Evolutionary conservation across 805 yeast genomes (phyloP).

Genomic region (Metschnikowia aberdeeniae): DNA sequence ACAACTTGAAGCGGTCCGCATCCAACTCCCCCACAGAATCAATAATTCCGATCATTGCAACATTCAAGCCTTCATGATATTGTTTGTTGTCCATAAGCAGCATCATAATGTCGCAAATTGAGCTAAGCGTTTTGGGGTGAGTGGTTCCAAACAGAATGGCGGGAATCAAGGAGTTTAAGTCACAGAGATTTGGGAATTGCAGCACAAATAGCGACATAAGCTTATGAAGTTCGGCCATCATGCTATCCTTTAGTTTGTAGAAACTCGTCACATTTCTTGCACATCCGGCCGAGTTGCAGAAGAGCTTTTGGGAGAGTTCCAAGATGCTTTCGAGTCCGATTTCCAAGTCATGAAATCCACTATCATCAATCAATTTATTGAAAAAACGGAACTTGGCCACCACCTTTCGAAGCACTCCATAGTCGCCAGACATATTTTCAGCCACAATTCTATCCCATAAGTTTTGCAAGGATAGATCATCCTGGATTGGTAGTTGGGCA

Average conservation of each 20-base stretch:
- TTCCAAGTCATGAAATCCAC: constrained; percentile 1
- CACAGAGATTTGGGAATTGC: constrained; percentile 4
- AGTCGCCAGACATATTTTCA: constrained; percentile 21
- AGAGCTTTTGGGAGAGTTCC: constrained; percentile 16
- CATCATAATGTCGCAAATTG: constrained; percentile 21
- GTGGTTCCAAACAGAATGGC: constrained; percentile 19
- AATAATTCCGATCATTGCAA: constrained; percentile 29
- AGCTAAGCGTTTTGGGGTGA: constrained; percentile 23
- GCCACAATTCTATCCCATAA: constrained; percentile 6
- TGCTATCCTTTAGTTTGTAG: constrained; percentile 43
- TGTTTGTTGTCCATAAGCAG: constrained; percentile 10
- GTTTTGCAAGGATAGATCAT: not conserved
- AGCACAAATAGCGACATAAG: constrained; percentile 11
- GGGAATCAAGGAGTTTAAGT: constrained; percentile 2
- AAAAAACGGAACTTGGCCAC: constrained; percentile 26
- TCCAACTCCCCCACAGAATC: constrained; percentile 57
- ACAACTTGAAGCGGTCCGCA: constrained; percentile 56
- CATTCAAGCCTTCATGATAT: constrained; percentile 5
- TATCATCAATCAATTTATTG: constrained; percentile 19
- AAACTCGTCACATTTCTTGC: constrained; percentile 28
- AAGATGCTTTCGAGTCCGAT: constrained; percentile 16
- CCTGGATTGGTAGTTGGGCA: not conserved
- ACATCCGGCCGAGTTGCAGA: constrained; percentile 19
- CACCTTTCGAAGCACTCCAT: constrained; percentile 16
- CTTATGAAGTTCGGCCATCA: constrained; percentile 28